These are phyloP conservation scores for Xerophyta viscosa DNA, from an alignment of 106 monocot genomes.

Conservation along the genomic window DNA sequence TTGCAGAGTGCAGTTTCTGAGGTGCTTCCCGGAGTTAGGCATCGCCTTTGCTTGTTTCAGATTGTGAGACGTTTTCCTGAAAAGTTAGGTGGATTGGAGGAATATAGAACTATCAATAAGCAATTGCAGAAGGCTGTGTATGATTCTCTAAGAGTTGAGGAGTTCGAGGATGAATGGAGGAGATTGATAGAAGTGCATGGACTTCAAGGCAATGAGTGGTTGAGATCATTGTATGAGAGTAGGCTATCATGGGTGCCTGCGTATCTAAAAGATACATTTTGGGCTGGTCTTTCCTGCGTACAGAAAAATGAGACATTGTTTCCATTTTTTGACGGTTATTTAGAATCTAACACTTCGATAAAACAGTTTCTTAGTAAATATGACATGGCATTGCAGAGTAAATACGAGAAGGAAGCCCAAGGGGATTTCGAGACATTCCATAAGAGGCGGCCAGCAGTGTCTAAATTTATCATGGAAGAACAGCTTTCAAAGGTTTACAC, in stretches of 20 bases:
- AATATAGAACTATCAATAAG: constrained; percentile 32
- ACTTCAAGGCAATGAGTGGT: constrained; percentile 47
- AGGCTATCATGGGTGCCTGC: constrained; percentile 39
- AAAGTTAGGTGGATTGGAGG: constrained; percentile 30
- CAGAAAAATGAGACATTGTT: constrained; percentile 24
- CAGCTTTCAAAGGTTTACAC: constrained; percentile 57
- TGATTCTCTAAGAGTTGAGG: constrained; percentile 38
- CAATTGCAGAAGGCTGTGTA: constrained; percentile 45
- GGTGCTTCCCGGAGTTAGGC: constrained; percentile 33
- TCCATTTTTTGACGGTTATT: constrained; percentile 54
- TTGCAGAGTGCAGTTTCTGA: constrained; percentile 30
- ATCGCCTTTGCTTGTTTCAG: constrained; percentile 43
- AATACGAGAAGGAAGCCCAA: constrained; percentile 60
- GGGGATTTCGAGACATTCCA: constrained; percentile 58
- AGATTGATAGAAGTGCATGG: constrained; percentile 35
- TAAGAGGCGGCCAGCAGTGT: constrained; percentile 36
- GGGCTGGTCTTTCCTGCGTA: constrained; percentile 49
- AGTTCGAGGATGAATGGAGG: constrained; percentile 51
- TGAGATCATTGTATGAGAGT: constrained; percentile 32
- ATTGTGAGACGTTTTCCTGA: constrained; percentile 38
- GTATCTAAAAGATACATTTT: constrained; percentile 51
- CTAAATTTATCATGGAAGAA: constrained; percentile 61
- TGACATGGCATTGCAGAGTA: constrained; percentile 47
- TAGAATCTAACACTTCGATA: constrained; percentile 33
- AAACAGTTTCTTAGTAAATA: constrained; percentile 48